Evolutionary conservation across 805 yeast genomes (phyloP).

Genomic region (Torulaspora franciscae): DNA sequence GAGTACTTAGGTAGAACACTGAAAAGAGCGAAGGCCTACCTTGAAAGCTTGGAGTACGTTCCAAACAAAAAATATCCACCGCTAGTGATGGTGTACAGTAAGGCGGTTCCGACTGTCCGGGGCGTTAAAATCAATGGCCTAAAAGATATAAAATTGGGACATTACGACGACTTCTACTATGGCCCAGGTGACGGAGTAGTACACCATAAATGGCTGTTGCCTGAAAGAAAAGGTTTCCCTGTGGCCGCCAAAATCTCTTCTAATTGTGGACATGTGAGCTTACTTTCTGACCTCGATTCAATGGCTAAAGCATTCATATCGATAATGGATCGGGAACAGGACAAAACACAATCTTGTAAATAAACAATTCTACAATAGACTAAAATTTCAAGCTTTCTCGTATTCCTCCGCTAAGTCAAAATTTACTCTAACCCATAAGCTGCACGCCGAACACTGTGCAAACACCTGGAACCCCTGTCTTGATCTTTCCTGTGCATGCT

Average conservation of each 20-base stretch:
- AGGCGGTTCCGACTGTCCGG: constrained; percentile 77
- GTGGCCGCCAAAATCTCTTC: constrained; percentile 64
- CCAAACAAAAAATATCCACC: constrained; percentile 68
- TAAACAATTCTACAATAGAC: background rate
- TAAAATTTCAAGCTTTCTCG: background rate
- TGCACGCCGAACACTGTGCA: constrained; percentile 78
- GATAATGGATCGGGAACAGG: constrained; percentile 53
- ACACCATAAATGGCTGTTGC: constrained; percentile 76
- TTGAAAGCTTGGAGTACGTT: constrained; percentile 51
- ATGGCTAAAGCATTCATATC: constrained; percentile 69
- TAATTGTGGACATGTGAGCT: constrained; percentile 69
- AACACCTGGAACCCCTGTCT: constrained; percentile 60
- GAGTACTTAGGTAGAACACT: constrained; percentile 61
- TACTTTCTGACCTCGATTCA: constrained; percentile 67
- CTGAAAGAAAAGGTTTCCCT: constrained; percentile 67
- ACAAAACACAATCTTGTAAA: background rate
- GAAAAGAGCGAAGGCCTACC: constrained; percentile 51
- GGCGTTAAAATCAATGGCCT: constrained; percentile 63
- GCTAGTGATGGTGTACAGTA: constrained; percentile 74
- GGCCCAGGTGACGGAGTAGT: constrained; percentile 96
- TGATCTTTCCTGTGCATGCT: constrained; percentile 35
- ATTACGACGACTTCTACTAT: constrained; percentile 69
- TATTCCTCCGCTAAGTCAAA: constrained; percentile 42
- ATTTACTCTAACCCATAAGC: constrained; percentile 76
- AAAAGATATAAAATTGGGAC: constrained; percentile 64